Evolutionary conservation across 108 stramenopile species (phyloP).

Genomic region (Phaeodactylum tricornutum): DNA sequence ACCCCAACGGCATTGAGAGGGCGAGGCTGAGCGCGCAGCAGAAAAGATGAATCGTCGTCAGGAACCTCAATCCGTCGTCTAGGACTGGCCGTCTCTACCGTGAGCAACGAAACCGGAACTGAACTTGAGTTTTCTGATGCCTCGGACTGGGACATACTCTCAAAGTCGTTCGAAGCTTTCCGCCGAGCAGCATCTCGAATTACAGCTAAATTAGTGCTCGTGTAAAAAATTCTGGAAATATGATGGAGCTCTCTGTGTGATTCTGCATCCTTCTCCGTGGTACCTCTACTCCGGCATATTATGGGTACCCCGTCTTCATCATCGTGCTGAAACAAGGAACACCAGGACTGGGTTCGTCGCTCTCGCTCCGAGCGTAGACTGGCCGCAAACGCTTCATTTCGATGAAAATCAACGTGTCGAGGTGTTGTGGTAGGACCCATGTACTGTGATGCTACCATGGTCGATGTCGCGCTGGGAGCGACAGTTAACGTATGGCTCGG

Average conservation of each 20-base stretch:
- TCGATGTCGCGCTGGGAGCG: not conserved
- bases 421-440: constrained; percentile 22
- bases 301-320: constrained; percentile 22
- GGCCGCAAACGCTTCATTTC: constrained; percentile 66
- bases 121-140: constrained; percentile 11
- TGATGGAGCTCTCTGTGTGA: constrained; percentile 62
- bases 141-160: constrained; percentile 9
- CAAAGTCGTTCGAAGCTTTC: not conserved
- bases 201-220: constrained; percentile 49
- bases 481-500: not conserved
- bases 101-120: constrained; percentile 32
- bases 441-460: not conserved
- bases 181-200: constrained; percentile 39
- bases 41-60: constrained; percentile 82
- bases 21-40: constrained; percentile 49
- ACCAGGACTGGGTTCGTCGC: constrained; percentile 49
- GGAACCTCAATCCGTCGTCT: constrained; percentile 69
- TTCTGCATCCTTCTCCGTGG: constrained; percentile 27
- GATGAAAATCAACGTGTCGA: constrained; percentile 54
- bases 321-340: constrained; percentile 9
- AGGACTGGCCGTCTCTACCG: constrained; percentile 46
- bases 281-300: constrained; percentile 35
- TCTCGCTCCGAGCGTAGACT: constrained; percentile 67
- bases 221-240: constrained; percentile 56
- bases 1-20: constrained; percentile 56